Base-by-base conservation (phyloP, 176 grass and related monocot genomes). In the Carex cristatella region DNA sequence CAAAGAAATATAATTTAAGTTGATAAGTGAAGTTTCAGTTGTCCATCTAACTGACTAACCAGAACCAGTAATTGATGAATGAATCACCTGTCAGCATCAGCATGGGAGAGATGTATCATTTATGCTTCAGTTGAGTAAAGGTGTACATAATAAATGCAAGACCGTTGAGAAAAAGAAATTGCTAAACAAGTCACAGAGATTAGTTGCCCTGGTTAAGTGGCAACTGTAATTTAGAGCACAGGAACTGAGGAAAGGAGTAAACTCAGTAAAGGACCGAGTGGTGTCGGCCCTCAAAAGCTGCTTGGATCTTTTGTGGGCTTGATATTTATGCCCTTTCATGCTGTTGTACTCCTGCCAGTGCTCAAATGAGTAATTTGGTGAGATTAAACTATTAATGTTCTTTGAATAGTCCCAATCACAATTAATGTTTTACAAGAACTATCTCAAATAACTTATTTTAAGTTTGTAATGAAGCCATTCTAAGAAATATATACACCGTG, bases 121-220 rank as follows among this genome's bases (percentile, higher is more conserved):
- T 35, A 80, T 80, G 55, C 15, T 19, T 18, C n/a, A 85, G 28
- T 32, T 85, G 83, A 49, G 48, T 85, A 33, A 48, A 60, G 51
- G 15, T 85, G 67, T 46, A 85, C 33, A 42, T 66, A 85, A 57
- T 74, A 77, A 85, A 72, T 85, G 53, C 40, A 42, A 70, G 7
- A 19, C 27, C 65, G 12, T 13, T 13, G 53, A 51, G 10, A 75
- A 15, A 75, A 28, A 19, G 11, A 69, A 69, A n/a, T 7, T 32
- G 18, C 63, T 61, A 65, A 65, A 65, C 63, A 28, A 27, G 56
- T 19, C 61, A 44, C 69, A 46, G 1, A 46, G 79, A 65, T 42
- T 82, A 14, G 59, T n/a, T 64, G 54, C 60, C 9, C 37, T 82
- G 9, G 49, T 82, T 82, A 66, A 82, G 61, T 18, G 61, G 1